Base-by-base conservation (phyloP, 441 rosid species). In the Pelargonium cotyledonis region DNA sequence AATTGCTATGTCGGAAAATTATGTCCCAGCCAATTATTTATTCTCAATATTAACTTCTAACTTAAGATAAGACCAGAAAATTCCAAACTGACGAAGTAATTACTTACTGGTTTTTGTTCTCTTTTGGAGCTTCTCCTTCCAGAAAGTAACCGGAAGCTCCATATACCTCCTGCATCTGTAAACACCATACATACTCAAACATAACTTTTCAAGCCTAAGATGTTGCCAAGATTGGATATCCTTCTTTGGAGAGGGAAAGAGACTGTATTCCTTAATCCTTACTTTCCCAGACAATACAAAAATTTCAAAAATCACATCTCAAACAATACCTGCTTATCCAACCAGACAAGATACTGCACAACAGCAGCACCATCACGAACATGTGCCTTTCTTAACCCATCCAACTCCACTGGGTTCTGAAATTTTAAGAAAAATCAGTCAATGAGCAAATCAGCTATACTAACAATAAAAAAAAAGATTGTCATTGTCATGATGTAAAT, bases 341-440 rank as follows among this genome's bases (percentile, higher is more conserved):
- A 87, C 99, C 99, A 95, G 68, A 79, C 92, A 77, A 95, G 90
- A 88, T 76, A 95, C 76, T 95, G 98, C 77, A 95, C 99, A 79
- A 95, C 92, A 81, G 99, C 96, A 65, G 99, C 97, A 78, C 99
- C 99, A 87, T 95, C 99, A 43, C 99, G 92, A 69, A 95, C 75
- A 70, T 95, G 99, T 47, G 98, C 90, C 62, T 88, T 90, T 82
- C 78, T 92, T 49, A 95, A 73, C 71, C 99, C 99, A 63, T 90
- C 87, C 72, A 95, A 81, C 84, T 95, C 99, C 80, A 85, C 87
- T 1, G 95, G 89, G 68, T 95, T 95, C 99, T 95, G 73, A 4
- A 57, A 69, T 12, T 51, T 65, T 1, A 69, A 68, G 68, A 70
- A 10, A 69, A 62, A 40, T 19, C 15, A 46, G 49, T 68, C 31